Percentiles rank a stretch among this genome's conserved stretches.
These are phyloP conservation scores for Phytophthora pluvialis DNA, from an alignment of 352 stramenopile genomes.

Conservation along the genomic window DNA sequence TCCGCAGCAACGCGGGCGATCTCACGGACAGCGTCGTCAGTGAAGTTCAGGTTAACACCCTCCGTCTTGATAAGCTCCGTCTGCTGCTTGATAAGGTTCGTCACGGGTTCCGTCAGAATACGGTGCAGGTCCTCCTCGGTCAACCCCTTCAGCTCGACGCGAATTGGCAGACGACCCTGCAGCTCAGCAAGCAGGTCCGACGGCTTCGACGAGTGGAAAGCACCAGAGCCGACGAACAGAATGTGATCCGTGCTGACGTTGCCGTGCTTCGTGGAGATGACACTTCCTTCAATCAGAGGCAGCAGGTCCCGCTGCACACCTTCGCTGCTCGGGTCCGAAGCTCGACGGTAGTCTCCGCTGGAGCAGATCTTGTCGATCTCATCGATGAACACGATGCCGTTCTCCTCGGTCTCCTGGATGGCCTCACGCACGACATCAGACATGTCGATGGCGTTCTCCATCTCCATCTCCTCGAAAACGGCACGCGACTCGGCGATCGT, in stretches of 20 bases:
- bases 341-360: conserved; percentile 92
- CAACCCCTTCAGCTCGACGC: conserved; percentile 98
- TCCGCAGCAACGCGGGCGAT: conserved; percentile 95
- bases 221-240: conserved; percentile 97
- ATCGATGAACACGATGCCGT: conserved; percentile 99
- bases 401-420: conserved; percentile 96
- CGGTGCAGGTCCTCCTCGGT: conserved; percentile 99
- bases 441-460: conserved; percentile 95
- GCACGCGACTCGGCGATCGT: conserved; percentile 93
- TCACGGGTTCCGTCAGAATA: conserved; percentile 99
- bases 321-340: conserved; percentile 97
- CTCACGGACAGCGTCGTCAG: conserved; percentile 97
- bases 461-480: conserved; percentile 96
- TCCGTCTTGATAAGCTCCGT: conserved; percentile 98
- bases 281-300: conserved; percentile 98
- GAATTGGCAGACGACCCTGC: conserved; percentile 98
- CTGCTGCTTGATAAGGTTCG: conserved; percentile 98
- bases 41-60: conserved; percentile 95
- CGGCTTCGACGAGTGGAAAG: conserved; percentile 98
- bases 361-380: conserved; percentile 99
- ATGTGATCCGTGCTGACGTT: conserved; percentile 99
- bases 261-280: conserved; percentile 98
- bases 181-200: conserved; percentile 98
- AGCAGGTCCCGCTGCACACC: conserved; percentile 99
- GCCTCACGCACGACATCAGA: conserved; percentile 87